Evolutionary conservation across 768 basidiomycete species (phyloP).

Genomic region (Galerina sulciceps): DNA sequence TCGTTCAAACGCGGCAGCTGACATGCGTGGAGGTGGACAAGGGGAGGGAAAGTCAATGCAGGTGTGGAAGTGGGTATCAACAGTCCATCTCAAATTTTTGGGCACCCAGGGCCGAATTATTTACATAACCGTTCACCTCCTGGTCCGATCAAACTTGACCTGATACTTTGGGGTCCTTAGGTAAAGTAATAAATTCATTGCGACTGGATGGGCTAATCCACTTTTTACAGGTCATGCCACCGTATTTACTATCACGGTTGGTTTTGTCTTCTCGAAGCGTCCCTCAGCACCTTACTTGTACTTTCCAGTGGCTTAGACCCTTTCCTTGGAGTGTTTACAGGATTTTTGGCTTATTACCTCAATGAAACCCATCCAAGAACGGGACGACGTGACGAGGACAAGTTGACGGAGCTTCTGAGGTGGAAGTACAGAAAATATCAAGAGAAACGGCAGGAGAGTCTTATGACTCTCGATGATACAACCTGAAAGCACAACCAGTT

Average conservation of each 20-base stretch:
- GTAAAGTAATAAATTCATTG: not conserved
- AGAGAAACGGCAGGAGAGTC: constrained; percentile 27
- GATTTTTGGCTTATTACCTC: constrained; percentile 77
- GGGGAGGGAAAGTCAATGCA: not conserved
- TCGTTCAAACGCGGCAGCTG: constrained; percentile 71
- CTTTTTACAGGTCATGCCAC: constrained; percentile 9
- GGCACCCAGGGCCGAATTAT: constrained; percentile 14
- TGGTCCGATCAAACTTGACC: constrained; percentile 13
- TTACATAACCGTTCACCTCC: constrained; percentile 11
- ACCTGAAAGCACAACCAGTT: constrained; percentile 24
- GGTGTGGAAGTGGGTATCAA: constrained; percentile 6
- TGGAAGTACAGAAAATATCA: constrained; percentile 71
- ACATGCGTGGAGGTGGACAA: constrained; percentile 25
- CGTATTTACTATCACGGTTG: constrained; percentile 57
- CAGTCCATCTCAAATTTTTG: constrained; percentile 12
- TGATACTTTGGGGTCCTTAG: not conserved
- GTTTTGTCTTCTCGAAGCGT: constrained; percentile 12
- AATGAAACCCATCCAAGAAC: constrained; percentile 83
- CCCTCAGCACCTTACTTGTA: constrained; percentile 8
- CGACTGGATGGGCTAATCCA: too few species aligned
- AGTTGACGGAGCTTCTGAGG: constrained; percentile 53
- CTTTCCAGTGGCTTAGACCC: constrained; percentile 65
- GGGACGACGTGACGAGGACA: constrained; percentile 57
- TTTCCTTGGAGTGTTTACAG: constrained; percentile 77
- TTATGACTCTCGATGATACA: constrained; percentile 51